Percentiles rank a stretch among this genome's conserved stretches.
These are phyloP conservation scores for Phytophthora capsici DNA, from an alignment of 352 stramenopile genomes.

Conservation along the genomic window DNA sequence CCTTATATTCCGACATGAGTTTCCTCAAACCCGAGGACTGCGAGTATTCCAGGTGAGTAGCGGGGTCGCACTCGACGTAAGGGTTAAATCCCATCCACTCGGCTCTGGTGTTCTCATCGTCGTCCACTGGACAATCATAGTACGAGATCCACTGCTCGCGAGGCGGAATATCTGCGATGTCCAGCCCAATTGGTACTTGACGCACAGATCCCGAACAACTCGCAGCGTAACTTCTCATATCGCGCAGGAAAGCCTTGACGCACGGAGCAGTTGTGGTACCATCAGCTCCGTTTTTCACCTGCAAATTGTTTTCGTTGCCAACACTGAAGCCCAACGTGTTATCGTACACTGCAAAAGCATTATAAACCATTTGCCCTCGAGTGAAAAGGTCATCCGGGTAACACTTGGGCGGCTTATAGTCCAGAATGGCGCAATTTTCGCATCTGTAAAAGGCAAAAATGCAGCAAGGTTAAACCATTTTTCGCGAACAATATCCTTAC, in stretches of 20 bases:
- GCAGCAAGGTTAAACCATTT: not conserved
- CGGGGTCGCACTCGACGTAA: conserved; percentile 70
- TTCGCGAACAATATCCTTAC: not conserved
- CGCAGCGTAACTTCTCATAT: conserved; percentile 52
- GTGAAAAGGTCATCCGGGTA: conserved; percentile 61
- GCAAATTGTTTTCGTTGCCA: conserved; percentile 64
- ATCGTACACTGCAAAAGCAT: conserved; percentile 74
- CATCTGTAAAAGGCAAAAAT: conserved; percentile 28
- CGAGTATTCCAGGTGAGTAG: conserved; percentile 56
- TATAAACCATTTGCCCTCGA: conserved; percentile 71
- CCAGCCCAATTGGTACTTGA: conserved; percentile 68
- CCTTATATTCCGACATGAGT: conserved; percentile 68
- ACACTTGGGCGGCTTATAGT: conserved; percentile 49
- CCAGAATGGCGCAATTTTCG: conserved; percentile 57
- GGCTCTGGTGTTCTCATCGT: conserved; percentile 52
- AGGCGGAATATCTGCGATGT: conserved; percentile 67
- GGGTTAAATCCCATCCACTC: conserved; percentile 73
- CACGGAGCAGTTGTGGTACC: conserved; percentile 49
- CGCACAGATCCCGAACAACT: conserved; percentile 49
- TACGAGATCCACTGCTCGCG: conserved; percentile 67
- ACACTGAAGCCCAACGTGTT: conserved; percentile 71
- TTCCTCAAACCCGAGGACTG: conserved; percentile 62
- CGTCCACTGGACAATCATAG: conserved; percentile 62
- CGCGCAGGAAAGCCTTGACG: conserved; percentile 65
- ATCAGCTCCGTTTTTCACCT: conserved; percentile 22